Evolutionary conservation across 2,329 filamentous ascomycete species (phyloP).

Genomic region (Aspergillus neotritici): DNA sequence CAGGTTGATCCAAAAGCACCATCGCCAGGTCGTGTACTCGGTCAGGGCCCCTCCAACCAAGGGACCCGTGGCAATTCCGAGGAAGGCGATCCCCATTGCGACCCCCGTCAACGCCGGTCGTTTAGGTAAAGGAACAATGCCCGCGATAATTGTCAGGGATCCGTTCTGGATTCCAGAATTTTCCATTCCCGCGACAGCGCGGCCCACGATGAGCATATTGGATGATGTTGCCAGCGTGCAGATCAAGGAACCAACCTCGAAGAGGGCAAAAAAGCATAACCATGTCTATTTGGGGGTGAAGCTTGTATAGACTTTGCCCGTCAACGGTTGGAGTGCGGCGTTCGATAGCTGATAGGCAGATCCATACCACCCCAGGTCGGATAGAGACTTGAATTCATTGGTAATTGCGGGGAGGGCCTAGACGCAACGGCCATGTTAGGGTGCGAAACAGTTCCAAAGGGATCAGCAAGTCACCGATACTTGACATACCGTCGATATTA

Average conservation of each 20-base stretch:
- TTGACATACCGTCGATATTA: too few relatives aligned
- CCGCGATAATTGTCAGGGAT: conserved; percentile 26
- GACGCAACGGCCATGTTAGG: too few relatives aligned
- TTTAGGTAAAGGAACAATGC: conserved; percentile 26
- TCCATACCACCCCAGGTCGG: conserved; percentile 42
- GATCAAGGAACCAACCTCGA: conserved; percentile 32
- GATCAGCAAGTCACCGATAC: too few relatives aligned
- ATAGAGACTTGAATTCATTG: conserved; percentile 37
- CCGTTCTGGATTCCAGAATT: conserved; percentile 27
- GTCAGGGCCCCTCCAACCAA: conserved; percentile 37
- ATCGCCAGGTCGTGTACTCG: conserved; percentile 39
- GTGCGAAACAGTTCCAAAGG: too few relatives aligned
- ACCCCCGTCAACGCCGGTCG: conserved; percentile 30
- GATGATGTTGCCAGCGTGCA: conserved; percentile 30
- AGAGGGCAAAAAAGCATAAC: conserved; percentile 29
- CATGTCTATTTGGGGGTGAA: conserved; percentile 34
- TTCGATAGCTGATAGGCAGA: conserved; percentile 35
- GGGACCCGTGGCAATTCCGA: conserved; percentile 30
- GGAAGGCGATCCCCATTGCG: conserved; percentile 26
- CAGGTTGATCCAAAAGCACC: conserved; percentile 52
- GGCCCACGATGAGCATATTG: conserved; percentile 27
- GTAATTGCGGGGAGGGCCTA: conserved; percentile 38
- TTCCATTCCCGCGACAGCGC: conserved; percentile 32
- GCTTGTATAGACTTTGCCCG: conserved; percentile 33
- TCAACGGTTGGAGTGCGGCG: conserved; percentile 32